phyloP scores from a whole-genome alignment of 2,329 filamentous ascomycete genomes.

The Colletotrichum chrysophilum region DNA sequence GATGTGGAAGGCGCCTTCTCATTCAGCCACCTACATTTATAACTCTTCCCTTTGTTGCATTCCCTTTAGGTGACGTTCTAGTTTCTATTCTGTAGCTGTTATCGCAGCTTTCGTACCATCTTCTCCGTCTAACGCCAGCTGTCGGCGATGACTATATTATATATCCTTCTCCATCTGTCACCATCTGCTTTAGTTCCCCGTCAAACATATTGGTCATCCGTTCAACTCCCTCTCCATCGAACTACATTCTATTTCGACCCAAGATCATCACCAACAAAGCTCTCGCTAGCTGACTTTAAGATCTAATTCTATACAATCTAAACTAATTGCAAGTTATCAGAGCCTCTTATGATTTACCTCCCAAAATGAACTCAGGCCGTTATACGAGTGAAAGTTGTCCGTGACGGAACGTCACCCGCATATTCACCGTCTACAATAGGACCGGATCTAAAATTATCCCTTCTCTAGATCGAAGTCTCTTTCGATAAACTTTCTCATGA shows the following conservation, averaged over 20 bases:
- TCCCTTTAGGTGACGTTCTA: background rate
- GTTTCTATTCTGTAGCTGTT: background rate
- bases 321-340: no score
- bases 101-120: background rate
- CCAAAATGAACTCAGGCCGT: no score
- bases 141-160: background rate
- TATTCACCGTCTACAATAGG: no score
- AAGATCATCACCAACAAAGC: background rate
- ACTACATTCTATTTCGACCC: background rate
- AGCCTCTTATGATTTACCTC: no score
- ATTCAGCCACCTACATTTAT: background rate
- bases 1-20: background rate
- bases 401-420: no score
- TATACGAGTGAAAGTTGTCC: no score
- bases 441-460: background rate
- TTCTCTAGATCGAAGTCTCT: background rate
- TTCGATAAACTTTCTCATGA: background rate
- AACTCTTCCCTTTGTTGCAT: background rate
- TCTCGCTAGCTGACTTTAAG: background rate
- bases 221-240: background rate
- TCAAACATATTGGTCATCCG: background rate
- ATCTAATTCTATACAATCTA: no score
- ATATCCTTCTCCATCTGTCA: background rate
- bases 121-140: background rate
- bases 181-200: no score